phyloP scores from a whole-genome alignment of 768 basidiomycete genomes.

The Auriculariales sp. region DNA sequence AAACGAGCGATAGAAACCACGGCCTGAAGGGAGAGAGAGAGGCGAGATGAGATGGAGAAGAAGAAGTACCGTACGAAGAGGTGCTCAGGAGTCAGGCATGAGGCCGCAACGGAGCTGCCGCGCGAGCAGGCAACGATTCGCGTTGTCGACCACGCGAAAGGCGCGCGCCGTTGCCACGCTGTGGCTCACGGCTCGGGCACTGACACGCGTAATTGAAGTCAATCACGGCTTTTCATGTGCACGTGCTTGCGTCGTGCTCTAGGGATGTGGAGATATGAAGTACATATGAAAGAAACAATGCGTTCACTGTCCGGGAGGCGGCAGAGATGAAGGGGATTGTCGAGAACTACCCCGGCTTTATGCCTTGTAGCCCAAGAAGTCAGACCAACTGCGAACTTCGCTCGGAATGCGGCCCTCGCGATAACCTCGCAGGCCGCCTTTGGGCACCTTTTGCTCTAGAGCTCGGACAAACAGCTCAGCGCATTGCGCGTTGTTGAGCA shows the following conservation, averaged over 20 bases:
- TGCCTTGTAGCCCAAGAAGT: constrained; percentile 66
- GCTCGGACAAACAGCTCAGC: constrained; percentile 87
- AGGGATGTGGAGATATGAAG: not conserved
- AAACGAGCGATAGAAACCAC: not conserved
- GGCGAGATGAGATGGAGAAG: not conserved
- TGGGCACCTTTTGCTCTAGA: constrained; percentile 68
- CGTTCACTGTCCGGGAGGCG: too few species aligned
- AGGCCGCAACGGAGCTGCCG: not conserved
- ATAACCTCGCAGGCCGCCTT: constrained; percentile 66
- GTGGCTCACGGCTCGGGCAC: not conserved
- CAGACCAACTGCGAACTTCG: constrained; percentile 85
- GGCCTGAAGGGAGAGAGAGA: too few species aligned
- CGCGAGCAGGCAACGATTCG: too few species aligned
- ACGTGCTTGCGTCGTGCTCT: not conserved
- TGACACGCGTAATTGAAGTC: not conserved
- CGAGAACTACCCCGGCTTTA: constrained; percentile 19
- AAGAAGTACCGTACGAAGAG: not conserved
- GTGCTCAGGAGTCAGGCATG: not conserved
- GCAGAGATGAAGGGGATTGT: not conserved
- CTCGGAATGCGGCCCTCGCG: constrained; percentile 77
- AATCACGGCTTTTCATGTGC: not conserved
- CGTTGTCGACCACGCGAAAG: not conserved
- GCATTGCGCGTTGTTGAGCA: constrained; percentile 80
- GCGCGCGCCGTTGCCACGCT: not conserved
- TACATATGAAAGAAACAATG: not conserved